Conservation (phyloP, 179 eudicot species). For the Spinacia oleracea region DNA sequence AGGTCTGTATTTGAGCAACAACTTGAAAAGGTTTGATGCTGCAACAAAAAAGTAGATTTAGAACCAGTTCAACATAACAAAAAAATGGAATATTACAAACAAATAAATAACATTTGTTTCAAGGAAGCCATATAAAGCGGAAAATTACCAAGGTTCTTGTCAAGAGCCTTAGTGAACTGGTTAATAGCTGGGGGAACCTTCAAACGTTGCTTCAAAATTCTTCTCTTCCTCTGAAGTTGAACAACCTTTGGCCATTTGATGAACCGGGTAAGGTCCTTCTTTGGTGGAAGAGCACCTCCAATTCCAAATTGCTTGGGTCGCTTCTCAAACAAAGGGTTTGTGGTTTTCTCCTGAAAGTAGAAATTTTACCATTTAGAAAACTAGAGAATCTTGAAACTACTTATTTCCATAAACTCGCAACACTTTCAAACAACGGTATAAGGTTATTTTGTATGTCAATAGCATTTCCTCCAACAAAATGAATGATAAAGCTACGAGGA, state of each 20-base stretch:
- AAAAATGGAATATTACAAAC: too few relatives aligned
- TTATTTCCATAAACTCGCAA: too few relatives aligned
- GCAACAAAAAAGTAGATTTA: background rate
- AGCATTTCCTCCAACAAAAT: too few relatives aligned
- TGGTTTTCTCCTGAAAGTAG: slow-evolving; percentile 56
- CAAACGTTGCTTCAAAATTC: slow-evolving; percentile 80
- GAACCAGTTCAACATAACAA: too few relatives aligned
- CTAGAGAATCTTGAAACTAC: too few relatives aligned
- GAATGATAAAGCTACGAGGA: too few relatives aligned
- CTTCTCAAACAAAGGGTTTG: slow-evolving; percentile 80
- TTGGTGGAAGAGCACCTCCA: slow-evolving; percentile 87
- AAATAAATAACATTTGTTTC: background rate
- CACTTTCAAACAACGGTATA: too few relatives aligned
- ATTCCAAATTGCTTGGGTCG: slow-evolving; percentile 89
- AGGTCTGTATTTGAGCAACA: slow-evolving; percentile 89
- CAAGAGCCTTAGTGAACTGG: slow-evolving; percentile 85
- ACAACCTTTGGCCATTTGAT: slow-evolving; percentile 84
- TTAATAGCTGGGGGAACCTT: slow-evolving; percentile 90
- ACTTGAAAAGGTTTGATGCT: slow-evolving; percentile 68
- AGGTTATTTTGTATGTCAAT: too few relatives aligned
- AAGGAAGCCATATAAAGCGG: background rate
- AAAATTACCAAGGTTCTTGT: slow-evolving; percentile 69
- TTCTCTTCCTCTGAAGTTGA: slow-evolving; percentile 74
- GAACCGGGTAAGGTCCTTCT: slow-evolving; percentile 75
- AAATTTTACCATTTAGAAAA: background rate